Percentiles rank a stretch among this genome's conserved stretches.
Evolutionary conservation across 352 stramenopile species (phyloP).

Genomic region (Pythium scleroteichum): DNA sequence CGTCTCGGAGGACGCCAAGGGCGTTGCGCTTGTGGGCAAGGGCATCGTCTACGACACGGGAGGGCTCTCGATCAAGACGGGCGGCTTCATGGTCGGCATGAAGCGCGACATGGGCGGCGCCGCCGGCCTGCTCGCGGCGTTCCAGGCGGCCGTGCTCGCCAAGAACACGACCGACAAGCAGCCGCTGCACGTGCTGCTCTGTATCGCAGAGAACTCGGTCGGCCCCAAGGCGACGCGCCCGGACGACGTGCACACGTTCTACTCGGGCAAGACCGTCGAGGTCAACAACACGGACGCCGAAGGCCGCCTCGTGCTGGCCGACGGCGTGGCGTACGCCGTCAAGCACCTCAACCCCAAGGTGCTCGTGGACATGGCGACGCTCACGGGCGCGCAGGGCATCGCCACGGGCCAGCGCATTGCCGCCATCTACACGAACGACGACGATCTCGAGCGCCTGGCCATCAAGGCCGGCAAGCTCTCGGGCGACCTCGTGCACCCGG

Average conservation of each 20-base stretch:
- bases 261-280: slow-evolving; percentile 96
- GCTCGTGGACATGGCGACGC: slow-evolving; percentile 96
- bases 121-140: slow-evolving; percentile 54
- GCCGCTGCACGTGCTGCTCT: slow-evolving; percentile 89
- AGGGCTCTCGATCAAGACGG: slow-evolving; percentile 93
- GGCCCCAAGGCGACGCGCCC: slow-evolving; percentile 84
- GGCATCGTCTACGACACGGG: slow-evolving; percentile 97
- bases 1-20: slow-evolving; percentile 33
- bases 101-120: slow-evolving; percentile 95
- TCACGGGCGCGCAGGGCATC: slow-evolving; percentile 94
- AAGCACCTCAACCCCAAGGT: slow-evolving; percentile 90
- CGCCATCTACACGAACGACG: slow-evolving; percentile 91
- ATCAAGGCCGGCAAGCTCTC: slow-evolving; percentile 82
- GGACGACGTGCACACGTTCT: slow-evolving; percentile 94
- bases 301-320: slow-evolving; percentile 92
- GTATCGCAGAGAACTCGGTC: slow-evolving; percentile 95
- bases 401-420: slow-evolving; percentile 91
- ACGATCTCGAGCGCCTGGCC: slow-evolving; percentile 82
- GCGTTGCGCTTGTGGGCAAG: slow-evolving; percentile 92
- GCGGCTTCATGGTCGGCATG: slow-evolving; percentile 89
- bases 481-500: slow-evolving; percentile 91
- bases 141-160: slow-evolving; percentile 82
- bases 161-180: slow-evolving; percentile 89
- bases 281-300: slow-evolving; percentile 98
- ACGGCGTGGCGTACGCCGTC: slow-evolving; percentile 92